These are phyloP conservation scores for Aureobasidium uvarum DNA, from an alignment of 2,329 filamentous ascomycete species.

Conservation along the genomic window DNA sequence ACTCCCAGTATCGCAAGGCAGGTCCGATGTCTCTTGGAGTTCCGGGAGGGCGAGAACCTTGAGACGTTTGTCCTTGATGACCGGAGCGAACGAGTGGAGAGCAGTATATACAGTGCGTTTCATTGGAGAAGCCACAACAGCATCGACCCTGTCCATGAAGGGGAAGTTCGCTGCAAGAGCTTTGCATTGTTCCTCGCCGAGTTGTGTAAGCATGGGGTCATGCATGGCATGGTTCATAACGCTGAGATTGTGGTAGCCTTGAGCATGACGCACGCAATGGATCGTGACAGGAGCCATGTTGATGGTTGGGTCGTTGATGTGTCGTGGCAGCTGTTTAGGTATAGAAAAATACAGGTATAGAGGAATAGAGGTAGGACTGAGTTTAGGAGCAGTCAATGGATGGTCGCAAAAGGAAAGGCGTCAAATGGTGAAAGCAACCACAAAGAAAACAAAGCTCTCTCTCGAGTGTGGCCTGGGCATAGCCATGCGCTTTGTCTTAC, in stretches of 20 bases:
- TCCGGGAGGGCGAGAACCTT: slow-evolving; percentile 67
- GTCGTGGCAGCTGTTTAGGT: background rate
- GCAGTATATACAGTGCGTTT: slow-evolving; percentile 79
- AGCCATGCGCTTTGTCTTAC: background rate
- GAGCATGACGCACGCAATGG: slow-evolving; percentile 69
- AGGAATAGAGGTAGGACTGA: background rate
- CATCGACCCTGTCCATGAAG: slow-evolving; percentile 61
- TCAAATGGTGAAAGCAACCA: background rate
- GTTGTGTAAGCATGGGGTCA: slow-evolving; percentile 75
- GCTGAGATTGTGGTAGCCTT: slow-evolving; percentile 76
- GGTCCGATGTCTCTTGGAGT: slow-evolving; percentile 72
- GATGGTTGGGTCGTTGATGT: background rate
- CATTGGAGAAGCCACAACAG: slow-evolving; percentile 75
- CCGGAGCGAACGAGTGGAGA: slow-evolving; percentile 64
- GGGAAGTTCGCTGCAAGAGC: slow-evolving; percentile 63
- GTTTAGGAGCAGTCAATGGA: background rate
- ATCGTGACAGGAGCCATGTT: slow-evolving; percentile 45
- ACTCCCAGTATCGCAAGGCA: slow-evolving; percentile 74
- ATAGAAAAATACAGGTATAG: background rate
- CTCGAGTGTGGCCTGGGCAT: background rate
- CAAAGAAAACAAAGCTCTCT: slow-evolving; percentile 5
- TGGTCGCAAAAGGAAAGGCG: background rate
- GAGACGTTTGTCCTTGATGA: slow-evolving; percentile 48
- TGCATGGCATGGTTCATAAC: slow-evolving; percentile 66
- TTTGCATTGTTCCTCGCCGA: slow-evolving; percentile 73